Evolutionary conservation across 495 filamentous ascomycete species (phyloP), one percentile per base, ranked within the genome.

Genomic region (Aspergillus biplanus): DNA sequence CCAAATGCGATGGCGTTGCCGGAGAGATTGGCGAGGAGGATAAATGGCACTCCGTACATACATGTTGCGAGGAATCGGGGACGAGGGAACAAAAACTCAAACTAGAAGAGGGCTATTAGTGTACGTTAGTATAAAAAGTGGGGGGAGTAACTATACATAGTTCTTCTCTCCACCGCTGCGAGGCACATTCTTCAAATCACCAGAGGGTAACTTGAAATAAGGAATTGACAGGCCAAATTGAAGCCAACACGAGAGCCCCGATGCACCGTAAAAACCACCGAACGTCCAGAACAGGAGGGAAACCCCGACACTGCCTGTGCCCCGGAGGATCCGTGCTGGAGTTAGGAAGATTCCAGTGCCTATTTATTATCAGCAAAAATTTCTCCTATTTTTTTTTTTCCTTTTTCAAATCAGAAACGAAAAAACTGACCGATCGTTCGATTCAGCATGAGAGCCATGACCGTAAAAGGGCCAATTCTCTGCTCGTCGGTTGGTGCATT

Each of bases 91-190:
- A 53, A 53, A 33, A 31, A 33, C 31, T 53, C 50, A 13, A 53
- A 32, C 50, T 53, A 33, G 6, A 53, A 53, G 50, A 27, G 21
- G 21, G 21, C 2, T 27, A 27, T 27, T 27, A 27, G 21, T 27
- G 21, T 27, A 2, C 21, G 21, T 27, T 27, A 27, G 2, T 27
- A 27, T 27, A 1, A 27, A 27, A 27, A 27, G 21, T 27, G 21
- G 21, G 21, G 21, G n/a, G 21, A 52, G 3, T 52, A 13, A 33
- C 7, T 31, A 15, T 53, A 53, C 50, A 33, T 31, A 53, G 21
- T 53, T 53, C 15, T 53, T 53, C 50, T 53, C 50, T 32, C 50
- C 50, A 31, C 50, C 50, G 15, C 50, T 53, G 3, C 50, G 50
- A 9, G 50, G 50, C 4, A 53, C 50, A 33, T 53, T 53, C 50